Conservation (phyloP, 257 asterid species). For the Salvia splendens region DNA sequence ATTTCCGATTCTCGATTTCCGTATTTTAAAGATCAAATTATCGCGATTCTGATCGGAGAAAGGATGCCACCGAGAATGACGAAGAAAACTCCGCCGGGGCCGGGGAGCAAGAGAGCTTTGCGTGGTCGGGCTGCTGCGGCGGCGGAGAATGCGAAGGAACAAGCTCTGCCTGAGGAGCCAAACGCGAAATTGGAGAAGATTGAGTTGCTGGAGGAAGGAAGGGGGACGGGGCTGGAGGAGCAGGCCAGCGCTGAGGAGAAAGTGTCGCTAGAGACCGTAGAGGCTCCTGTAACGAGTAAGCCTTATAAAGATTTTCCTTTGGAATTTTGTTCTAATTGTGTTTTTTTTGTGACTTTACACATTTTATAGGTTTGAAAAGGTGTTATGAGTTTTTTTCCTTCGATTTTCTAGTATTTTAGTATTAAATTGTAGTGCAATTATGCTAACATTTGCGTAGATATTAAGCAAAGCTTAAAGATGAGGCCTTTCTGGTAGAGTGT, state of each 20-base stretch:
- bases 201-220: slow-evolving; percentile 32
- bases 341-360: slow-evolving; percentile 13
- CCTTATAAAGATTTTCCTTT: no score
- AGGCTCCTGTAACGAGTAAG: slow-evolving; percentile 41
- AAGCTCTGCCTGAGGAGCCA: slow-evolving; percentile 36
- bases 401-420: not conserved
- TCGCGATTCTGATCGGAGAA: slow-evolving; percentile 8
- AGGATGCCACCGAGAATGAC: slow-evolving; percentile 73
- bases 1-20: not conserved
- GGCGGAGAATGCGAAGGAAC: slow-evolving; percentile 35
- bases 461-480: not conserved
- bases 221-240: slow-evolving; percentile 32
- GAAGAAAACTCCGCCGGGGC: slow-evolving; percentile 74
- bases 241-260: slow-evolving; percentile 26
- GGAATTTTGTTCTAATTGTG: not conserved
- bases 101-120: slow-evolving; percentile 63
- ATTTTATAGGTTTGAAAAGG: slow-evolving; percentile 8
- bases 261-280: slow-evolving; percentile 32
- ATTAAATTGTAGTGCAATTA: not conserved
- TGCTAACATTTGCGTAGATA: not conserved
- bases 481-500: slow-evolving; percentile 8
- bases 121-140: slow-evolving; percentile 45
- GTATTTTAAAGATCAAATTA: not conserved
- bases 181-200: slow-evolving; percentile 43
- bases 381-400: not conserved